phyloP scores from a whole-genome alignment of 2,329 filamentous ascomycete genomes.

The Colletotrichum tamarilloi region DNA sequence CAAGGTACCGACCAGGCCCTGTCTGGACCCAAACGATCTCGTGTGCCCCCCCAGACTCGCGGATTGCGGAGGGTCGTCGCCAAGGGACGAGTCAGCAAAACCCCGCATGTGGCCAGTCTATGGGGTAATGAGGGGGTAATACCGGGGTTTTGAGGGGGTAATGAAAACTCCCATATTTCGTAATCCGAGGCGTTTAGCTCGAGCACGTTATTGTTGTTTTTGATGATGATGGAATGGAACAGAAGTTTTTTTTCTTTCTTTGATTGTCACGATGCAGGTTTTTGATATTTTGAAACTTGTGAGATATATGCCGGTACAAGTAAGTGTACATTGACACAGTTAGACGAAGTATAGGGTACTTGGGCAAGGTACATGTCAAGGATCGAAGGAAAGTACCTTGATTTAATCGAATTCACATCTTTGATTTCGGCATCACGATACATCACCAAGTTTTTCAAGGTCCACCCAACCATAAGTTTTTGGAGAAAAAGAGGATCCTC shows the following conservation, averaged over 20 bases:
- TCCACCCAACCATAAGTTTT: neutral
- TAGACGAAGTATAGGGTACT: neutral
- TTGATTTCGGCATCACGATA: neutral
- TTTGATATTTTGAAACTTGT: neutral
- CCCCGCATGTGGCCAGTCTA: slow-evolving; percentile 35
- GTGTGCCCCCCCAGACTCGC: slow-evolving; percentile 27
- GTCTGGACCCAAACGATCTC: neutral
- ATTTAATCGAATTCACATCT: neutral
- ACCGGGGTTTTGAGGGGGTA: slow-evolving; percentile 34
- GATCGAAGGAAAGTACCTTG: neutral
- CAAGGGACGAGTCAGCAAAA: slow-evolving; percentile 33
- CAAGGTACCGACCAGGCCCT: neutral
- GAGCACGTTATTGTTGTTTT: slow-evolving; percentile 30
- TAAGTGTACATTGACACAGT: neutral
- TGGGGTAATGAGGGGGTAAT: slow-evolving; percentile 36
- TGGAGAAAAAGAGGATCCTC: slow-evolving; percentile 25
- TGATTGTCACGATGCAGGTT: slow-evolving; percentile 15
- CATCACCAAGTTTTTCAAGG: neutral
- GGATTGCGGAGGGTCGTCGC: slow-evolving; percentile 8
- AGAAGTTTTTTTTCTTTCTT: neutral
- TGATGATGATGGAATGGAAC: neutral
- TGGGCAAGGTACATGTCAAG: neutral
- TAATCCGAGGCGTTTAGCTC: slow-evolving; percentile 32
- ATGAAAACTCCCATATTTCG: slow-evolving; percentile 34
- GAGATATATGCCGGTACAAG: neutral